Base-by-base conservation (phyloP, 805 yeast species). In the Saccharomycopsis fodiens region DNA sequence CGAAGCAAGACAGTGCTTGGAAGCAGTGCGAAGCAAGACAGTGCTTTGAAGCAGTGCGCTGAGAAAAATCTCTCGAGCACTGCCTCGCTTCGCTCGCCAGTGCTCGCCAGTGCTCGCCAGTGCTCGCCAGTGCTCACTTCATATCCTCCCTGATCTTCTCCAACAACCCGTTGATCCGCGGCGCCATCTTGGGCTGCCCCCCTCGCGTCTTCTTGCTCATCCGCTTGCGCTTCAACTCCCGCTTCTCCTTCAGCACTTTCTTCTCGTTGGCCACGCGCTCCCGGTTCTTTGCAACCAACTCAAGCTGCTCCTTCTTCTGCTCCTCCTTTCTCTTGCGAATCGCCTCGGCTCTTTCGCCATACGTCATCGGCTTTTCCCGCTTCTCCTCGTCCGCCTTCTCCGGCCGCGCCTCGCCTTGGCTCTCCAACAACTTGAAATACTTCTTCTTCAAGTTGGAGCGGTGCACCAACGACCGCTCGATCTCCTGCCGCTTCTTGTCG, bases 121-220 rank as follows among this genome's bases (percentile, higher is more conserved):
- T n/a, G n/a, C n/a, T n/a, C n/a, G n/a, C n/a, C n/a, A n/a, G n/a
- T n/a, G n/a, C n/a, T 32, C 15, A 21, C 10, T 17, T 35, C 17
- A 39, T 35, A 52, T 76, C 80, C 23, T 63, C 63, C 57, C 76
- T 79, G 50, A 89, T 85, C 61, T 87, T 85, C 44, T 83, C 93
- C 41, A 89, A 68, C 37, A 89, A 66, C 54, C 78, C 76, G 46
- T 78, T 81, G 47, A 89, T 85, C 62, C 94, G 76, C 13, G 96
- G 94, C 0, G 87, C 96, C 91, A 89, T 85, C 38, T 76, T 63
- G 2, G 97, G 97, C 61, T 89, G 97, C 0, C 97, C 97, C 3
- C 67, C 59, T 55, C 70, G 69, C 1, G 95, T 89, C 51, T 68
- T 79, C 47, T 72, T 68, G 6, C 69, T 64, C 42, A 80, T 54